A percentile compares a stretch with the other conserved stretches of the same genome.
Evolutionary conservation across 805 yeast species (phyloP).

Genomic region (Hanseniaspora vineae): DNA sequence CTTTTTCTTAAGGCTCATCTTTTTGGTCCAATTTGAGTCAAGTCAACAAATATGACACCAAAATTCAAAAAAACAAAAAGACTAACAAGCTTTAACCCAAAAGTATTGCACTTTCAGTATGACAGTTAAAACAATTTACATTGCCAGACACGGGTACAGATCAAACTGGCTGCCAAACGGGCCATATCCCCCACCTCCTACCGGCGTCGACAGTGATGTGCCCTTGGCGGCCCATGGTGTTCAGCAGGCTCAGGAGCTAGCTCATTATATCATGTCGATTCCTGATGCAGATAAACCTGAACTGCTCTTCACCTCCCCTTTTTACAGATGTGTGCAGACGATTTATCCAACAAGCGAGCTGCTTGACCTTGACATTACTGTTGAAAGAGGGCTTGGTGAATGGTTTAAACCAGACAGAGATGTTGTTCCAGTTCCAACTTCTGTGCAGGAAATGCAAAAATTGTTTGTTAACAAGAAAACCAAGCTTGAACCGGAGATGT

Average conservation of each 20-base stretch:
- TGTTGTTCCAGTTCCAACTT: constrained; percentile 59
- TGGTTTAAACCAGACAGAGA: constrained; percentile 71
- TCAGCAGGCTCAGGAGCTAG: constrained; percentile 75
- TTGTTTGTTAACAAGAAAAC: constrained; percentile 34
- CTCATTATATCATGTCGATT: constrained; percentile 38
- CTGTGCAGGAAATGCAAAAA: constrained; percentile 30
- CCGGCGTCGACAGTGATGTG: constrained; percentile 86
- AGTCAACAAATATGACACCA: background rate
- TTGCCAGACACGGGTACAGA: constrained; percentile 81
- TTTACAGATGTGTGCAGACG: constrained; percentile 82
- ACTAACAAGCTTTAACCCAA: background rate
- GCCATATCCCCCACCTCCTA: constrained; percentile 71
- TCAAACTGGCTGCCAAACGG: constrained; percentile 64
- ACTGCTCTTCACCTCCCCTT: constrained; percentile 67
- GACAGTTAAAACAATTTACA: constrained; percentile 46
- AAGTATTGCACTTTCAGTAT: constrained; percentile 15
- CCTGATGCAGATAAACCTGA: constrained; percentile 43
- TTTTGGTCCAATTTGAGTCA: background rate
- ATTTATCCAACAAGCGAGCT: constrained; percentile 51
- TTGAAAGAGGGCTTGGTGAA: constrained; percentile 84
- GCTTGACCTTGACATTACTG: constrained; percentile 42
- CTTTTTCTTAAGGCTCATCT: too few species aligned
- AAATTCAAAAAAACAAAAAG: background rate
- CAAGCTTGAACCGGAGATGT: constrained; percentile 33
- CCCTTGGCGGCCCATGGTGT: constrained; percentile 80